Conservation (phyloP, 2,329 filamentous ascomycete species). For the Stachybotrys echinatus region DNA sequence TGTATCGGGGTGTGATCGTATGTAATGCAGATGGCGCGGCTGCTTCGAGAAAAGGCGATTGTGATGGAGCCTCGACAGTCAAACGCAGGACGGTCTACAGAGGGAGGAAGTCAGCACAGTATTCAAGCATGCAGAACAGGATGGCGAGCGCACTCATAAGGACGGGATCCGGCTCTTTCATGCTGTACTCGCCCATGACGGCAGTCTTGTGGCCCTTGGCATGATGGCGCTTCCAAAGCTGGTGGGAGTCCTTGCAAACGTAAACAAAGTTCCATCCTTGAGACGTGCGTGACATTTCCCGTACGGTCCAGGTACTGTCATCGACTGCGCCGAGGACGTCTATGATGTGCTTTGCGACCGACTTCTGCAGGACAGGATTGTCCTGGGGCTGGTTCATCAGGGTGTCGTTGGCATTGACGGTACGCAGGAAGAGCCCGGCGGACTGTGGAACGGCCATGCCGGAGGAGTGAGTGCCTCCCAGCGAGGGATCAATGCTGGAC, state of each 20-base stretch:
- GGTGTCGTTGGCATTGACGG: conserved; percentile 38
- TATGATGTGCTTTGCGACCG: conserved; percentile 44
- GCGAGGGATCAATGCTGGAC: conserved; percentile 27
- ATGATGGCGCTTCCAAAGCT: conserved; percentile 44
- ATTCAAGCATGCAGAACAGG: background rate
- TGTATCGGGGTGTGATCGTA: conserved; percentile 55
- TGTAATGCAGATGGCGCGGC: conserved; percentile 42
- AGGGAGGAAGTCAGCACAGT: conserved; percentile 7
- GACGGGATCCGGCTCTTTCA: conserved; percentile 38
- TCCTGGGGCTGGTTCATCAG: conserved; percentile 43
- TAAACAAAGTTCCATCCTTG: conserved; percentile 52
- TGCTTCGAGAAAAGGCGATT: conserved; percentile 43
- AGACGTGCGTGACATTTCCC: conserved; percentile 35
- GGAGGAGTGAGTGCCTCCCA: conserved; percentile 20
- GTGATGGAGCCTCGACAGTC: conserved; percentile 49
- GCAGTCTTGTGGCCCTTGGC: conserved; percentile 33
- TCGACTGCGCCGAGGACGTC: conserved; percentile 37
- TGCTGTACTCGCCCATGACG: conserved; percentile 44
- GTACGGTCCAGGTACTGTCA: conserved; percentile 41
- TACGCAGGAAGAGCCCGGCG: conserved; percentile 22
- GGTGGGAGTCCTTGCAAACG: conserved; percentile 46
- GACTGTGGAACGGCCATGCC: conserved; percentile 5
- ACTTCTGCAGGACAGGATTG: conserved; percentile 41
- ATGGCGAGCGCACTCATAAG: conserved; percentile 33
- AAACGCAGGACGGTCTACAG: conserved; percentile 49